Evolutionary conservation across 1,284 basidiomycete species (phyloP).

Genomic region (Omphalotus olearius): DNA sequence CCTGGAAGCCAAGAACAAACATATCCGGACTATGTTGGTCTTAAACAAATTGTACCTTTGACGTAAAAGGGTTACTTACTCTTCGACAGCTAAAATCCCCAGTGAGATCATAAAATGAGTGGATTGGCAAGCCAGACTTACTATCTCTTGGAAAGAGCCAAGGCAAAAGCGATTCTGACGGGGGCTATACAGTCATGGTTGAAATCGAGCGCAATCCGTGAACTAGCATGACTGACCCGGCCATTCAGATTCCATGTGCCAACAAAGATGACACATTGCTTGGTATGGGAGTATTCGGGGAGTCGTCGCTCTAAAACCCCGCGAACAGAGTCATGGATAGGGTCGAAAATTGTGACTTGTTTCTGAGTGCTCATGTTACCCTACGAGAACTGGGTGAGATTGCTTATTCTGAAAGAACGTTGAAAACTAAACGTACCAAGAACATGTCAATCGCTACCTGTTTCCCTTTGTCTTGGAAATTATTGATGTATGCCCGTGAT

Average conservation of each 20-base stretch:
- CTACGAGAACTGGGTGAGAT: conserved; percentile 35
- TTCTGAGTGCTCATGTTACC: conserved; percentile 88
- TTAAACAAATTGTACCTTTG: background rate
- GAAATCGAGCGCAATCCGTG: conserved; percentile 11
- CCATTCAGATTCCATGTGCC: conserved; percentile 99
- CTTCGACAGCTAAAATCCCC: conserved; percentile 40
- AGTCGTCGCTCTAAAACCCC: conserved; percentile 67
- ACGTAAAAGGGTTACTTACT: conserved; percentile 39
- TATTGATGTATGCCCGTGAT: conserved; percentile 93
- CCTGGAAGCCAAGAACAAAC: conserved; percentile 93
- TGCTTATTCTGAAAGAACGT: background rate
- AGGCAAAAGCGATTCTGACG: conserved; percentile 79
- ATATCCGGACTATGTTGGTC: conserved; percentile 72
- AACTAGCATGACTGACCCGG: conserved; percentile 43
- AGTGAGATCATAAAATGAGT: background rate
- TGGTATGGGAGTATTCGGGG: conserved; percentile 82
- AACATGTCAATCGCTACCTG: conserved; percentile 95
- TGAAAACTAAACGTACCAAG: conserved; percentile 45
- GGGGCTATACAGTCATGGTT: conserved; percentile 39
- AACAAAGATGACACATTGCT: conserved; percentile 70
- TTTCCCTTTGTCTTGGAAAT: conserved; percentile 95
- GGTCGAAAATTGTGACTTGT: conserved; percentile 91
- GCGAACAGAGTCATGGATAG: conserved; percentile 86
- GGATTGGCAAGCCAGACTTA: conserved; percentile 31
- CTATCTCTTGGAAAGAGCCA: conserved; percentile 87